phyloP scores from a whole-genome alignment of 2,329 filamentous ascomycete genomes.

The Blastomyces emzantsi region DNA sequence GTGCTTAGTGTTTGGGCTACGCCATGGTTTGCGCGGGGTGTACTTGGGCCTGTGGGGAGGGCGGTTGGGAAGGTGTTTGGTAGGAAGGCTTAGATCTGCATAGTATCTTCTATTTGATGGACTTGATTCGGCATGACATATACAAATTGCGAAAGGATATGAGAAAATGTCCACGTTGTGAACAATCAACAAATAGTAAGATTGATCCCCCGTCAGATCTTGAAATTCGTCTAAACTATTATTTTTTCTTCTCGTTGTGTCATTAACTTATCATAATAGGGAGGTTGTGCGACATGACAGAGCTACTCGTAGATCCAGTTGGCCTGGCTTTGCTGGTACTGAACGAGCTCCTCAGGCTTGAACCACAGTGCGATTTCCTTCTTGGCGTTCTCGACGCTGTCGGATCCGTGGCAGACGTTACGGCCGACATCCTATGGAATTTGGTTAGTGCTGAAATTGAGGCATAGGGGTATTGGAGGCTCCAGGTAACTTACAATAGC shows the following conservation, averaged over 20 bases:
- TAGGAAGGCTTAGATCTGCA: slow-evolving; percentile 14
- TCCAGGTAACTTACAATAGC: slow-evolving; percentile 51
- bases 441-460: slow-evolving; percentile 13
- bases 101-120: slow-evolving; percentile 10
- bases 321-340: slow-evolving; percentile 74
- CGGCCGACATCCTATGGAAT: slow-evolving; percentile 64
- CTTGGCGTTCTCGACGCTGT: slow-evolving; percentile 97
- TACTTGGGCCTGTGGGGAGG: slow-evolving; percentile 44
- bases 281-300: background rate
- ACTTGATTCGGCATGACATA: background rate
- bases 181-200: background rate
- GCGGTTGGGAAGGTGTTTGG: slow-evolving; percentile 33
- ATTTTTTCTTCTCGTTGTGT: slow-evolving; percentile 7
- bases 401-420: slow-evolving; percentile 99
- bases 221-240: slow-evolving; percentile 7
- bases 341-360: slow-evolving; percentile 73
- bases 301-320: slow-evolving; percentile 97
- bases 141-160: background rate
- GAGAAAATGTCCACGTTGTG: background rate
- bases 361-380: slow-evolving; percentile 99
- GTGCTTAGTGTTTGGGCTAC: slow-evolving; percentile 76
- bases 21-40: slow-evolving; percentile 74
- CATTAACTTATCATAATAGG: slow-evolving; percentile 7
- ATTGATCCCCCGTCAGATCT: slow-evolving; percentile 7
- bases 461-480: background rate